phyloP scores from a whole-genome alignment of 331 rosid species.

The Prunus yedoensis region DNA sequence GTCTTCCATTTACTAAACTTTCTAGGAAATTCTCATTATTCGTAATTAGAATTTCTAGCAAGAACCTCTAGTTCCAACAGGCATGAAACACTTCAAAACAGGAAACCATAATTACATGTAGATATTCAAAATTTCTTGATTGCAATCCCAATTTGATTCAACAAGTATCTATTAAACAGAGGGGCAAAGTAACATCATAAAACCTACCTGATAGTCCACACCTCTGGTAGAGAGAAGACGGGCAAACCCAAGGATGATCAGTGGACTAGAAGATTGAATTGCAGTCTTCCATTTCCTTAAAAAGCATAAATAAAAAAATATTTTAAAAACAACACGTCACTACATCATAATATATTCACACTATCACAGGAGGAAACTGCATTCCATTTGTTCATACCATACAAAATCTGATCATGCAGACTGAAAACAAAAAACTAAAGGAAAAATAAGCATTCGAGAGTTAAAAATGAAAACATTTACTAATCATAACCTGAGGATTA shows the following conservation, averaged over 20 bases:
- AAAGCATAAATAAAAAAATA: not conserved
- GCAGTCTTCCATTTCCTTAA: conserved; percentile 57
- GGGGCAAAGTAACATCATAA: conserved; percentile 18
- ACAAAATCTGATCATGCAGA: not conserved
- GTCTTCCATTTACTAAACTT: not conserved
- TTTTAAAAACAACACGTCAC: not conserved
- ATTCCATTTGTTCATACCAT: not conserved
- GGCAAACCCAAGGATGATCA: conserved; percentile 66
- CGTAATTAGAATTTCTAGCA: not conserved
- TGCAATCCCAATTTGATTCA: not conserved
- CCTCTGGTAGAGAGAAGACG: conserved; percentile 75
- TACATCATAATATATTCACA: not conserved
- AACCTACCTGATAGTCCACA: conserved; percentile 81
- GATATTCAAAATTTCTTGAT: not conserved
- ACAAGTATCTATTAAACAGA: not conserved
- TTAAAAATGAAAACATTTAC: not conserved
- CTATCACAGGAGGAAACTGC: not conserved
- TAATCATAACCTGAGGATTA: not conserved
- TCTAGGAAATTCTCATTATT: not conserved
- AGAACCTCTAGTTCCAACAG: not conserved
- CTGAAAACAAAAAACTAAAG: not conserved
- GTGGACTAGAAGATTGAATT: conserved; percentile 65
- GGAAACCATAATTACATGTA: not conserved
- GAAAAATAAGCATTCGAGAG: not conserved
- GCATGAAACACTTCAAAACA: not conserved